Percentiles rank a stretch among this genome's conserved stretches.
Evolutionary conservation across 2,329 filamentous ascomycete genomes (phyloP).

Genomic region (Fusarium avenaceum): DNA sequence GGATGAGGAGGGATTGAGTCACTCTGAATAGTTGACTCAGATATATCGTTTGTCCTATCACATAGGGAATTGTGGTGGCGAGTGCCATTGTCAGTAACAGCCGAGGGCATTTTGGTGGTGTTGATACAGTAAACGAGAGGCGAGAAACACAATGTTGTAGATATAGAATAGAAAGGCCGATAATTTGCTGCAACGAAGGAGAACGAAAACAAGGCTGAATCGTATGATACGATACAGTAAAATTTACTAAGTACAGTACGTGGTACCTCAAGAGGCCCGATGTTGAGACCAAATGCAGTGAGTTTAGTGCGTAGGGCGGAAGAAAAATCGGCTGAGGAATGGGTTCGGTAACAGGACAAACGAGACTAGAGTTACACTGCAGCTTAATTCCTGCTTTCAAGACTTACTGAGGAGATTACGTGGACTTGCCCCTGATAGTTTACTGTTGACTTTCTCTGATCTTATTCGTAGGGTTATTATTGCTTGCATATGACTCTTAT

Average conservation of each 20-base stretch:
- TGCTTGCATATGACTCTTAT: background rate
- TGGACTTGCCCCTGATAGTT: conserved; percentile 8
- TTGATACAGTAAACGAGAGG: conserved; percentile 6
- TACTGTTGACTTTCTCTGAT: background rate
- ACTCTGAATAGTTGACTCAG: conserved; percentile 47
- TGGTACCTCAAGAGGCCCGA: background rate
- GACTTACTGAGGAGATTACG: conserved; percentile 1
- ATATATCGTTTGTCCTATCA: conserved; percentile 40
- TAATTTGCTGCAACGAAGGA: background rate
- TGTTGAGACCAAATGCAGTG: conserved; percentile 14
- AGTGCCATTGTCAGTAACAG: conserved; percentile 19
- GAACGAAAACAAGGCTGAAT: conserved; percentile 23
- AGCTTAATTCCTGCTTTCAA: conserved; percentile 15
- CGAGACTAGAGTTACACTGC: conserved; percentile 26
- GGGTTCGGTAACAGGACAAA: conserved; percentile 24
- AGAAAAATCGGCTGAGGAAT: conserved; percentile 40
- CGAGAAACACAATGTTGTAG: background rate
- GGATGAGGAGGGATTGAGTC: conserved; percentile 81
- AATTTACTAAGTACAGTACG: conserved; percentile 11
- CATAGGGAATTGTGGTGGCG: conserved; percentile 37
- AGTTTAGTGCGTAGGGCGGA: conserved; percentile 40
- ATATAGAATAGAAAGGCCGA: background rate
- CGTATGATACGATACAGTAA: conserved; percentile 29
- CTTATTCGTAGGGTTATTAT: background rate
- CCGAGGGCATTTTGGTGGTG: conserved; percentile 42